These are phyloP conservation scores for Saccharomycopsis hybrid DNA, from an alignment of 1,139 yeast genomes.

Conservation along the genomic window DNA sequence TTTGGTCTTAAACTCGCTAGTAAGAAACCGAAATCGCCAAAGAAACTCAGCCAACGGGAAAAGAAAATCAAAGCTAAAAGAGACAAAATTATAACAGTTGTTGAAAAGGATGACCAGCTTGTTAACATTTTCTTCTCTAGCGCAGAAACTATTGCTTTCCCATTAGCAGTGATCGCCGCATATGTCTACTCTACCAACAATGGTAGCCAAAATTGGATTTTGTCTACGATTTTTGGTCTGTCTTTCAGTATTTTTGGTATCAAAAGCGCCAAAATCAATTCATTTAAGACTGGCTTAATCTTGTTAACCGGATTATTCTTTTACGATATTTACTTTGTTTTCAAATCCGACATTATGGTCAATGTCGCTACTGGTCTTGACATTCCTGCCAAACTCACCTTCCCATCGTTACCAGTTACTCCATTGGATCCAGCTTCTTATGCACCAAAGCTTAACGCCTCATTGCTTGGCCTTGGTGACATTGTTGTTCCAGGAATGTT, in stretches of 20 bases:
- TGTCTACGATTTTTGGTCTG: slow-evolving; percentile 34
- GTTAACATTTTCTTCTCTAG: slow-evolving; percentile 9
- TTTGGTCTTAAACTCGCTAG: neutral
- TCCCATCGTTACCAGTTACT: slow-evolving; percentile 33
- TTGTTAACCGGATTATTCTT: slow-evolving; percentile 45
- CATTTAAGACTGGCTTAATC: slow-evolving; percentile 40
- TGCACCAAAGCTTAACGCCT: slow-evolving; percentile 27
- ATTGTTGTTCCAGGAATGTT: slow-evolving; percentile 52
- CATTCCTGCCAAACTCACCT: slow-evolving; percentile 48
- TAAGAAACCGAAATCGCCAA: slow-evolving; percentile 4
- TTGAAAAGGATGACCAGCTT: slow-evolving; percentile 11
- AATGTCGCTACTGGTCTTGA: slow-evolving; percentile 52
- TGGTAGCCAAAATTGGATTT: slow-evolving; percentile 30
- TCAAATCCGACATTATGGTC: slow-evolving; percentile 55
- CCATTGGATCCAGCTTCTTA: slow-evolving; percentile 17
- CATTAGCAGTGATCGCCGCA: neutral
- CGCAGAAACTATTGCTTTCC: neutral
- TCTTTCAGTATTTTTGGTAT: slow-evolving; percentile 36
- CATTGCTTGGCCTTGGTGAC: slow-evolving; percentile 53
- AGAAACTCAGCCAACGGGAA: neutral
- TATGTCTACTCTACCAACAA: neutral
- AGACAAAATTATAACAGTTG: neutral
- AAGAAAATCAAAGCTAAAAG: neutral
- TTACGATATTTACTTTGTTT: slow-evolving; percentile 64
- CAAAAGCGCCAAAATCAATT: slow-evolving; percentile 30